Evolutionary conservation across 1,284 basidiomycete genomes (phyloP), one percentile per base, ranked within the genome.

Genomic region (Leccinum pachyderme): DNA sequence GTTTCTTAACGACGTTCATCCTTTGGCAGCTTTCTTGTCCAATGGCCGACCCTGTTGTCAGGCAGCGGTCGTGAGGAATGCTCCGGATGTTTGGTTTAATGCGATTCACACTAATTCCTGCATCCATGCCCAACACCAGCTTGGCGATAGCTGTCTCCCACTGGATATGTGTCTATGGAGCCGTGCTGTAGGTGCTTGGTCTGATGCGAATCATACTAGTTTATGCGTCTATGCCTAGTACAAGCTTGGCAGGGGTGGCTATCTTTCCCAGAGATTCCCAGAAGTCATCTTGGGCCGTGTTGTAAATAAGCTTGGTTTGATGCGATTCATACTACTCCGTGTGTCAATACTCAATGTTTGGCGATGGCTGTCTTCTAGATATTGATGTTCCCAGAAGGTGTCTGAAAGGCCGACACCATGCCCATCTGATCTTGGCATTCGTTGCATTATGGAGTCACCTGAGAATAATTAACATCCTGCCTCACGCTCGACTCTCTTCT

Each of bases 1-100:
- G 32, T 18, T 32, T 29, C 18, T 22, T 27, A 29, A 47, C n/a
- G 12, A 22, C 6, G 7, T 32, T 55, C 15, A 69, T 50, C 29
- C 37, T 43, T 44, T 5, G 5, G 7, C 18, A 92, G 89, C 48
- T 94, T 96, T 68, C 67, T 95, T 53, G 89, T 93, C 13, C 93
- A 96, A 67, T 96, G 93, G 93, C 86, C 87, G 18, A 75, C 82
- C 41, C 73, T 87, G 45, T 67, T 79, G 28, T 65, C 72, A 50
- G 70, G 75, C 51, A 66, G 67, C 43, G 66, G 72, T 44, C 74
- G 72, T 49, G 80, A 76, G 27, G 79, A 83, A 56, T 85, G 70
- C 65, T 75, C 72, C 39, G 86, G 85, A 27, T 88, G 87, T 77
- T 75, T 91, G 28, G 85, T 91, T 46, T 91, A 61, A 77, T 57